A percentile compares a stretch with the other conserved stretches of the same genome.
Conservation (phyloP, 2,329 filamentous ascomycete species). For the Biscogniauxia sp. region DNA sequence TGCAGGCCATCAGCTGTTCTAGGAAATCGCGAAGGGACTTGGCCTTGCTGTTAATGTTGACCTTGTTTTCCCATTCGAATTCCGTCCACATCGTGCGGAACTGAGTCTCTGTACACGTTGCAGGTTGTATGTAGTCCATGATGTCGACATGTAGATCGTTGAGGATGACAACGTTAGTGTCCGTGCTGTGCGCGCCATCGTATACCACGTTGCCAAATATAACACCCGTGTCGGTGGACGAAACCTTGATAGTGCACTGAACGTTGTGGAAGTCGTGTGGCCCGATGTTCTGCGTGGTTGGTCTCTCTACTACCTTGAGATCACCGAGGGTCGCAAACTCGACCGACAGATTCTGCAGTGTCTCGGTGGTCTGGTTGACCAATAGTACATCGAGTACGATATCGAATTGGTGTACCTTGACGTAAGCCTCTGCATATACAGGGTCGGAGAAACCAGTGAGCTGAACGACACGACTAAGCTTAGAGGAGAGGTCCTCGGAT, state of each 20-base stretch:
- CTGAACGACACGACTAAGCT: conserved; percentile 93
- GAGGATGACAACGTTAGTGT: conserved; percentile 94
- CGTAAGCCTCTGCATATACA: conserved; percentile 98
- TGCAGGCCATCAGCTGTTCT: conserved; percentile 91
- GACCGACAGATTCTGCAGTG: conserved; percentile 92
- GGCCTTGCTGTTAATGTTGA: conserved; percentile 98
- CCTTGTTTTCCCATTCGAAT: conserved; percentile 99
- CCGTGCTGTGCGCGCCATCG: conserved; percentile 86
- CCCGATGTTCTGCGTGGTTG: conserved; percentile 91
- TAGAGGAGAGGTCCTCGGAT: conserved; percentile 84
- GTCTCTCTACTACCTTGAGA: conserved; percentile 94
- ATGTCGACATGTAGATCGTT: conserved; percentile 99
- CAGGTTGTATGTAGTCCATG: conserved; percentile 99
- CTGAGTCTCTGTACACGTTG: conserved; percentile 93
- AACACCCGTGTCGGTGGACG: conserved; percentile 94
- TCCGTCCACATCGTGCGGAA: conserved; percentile 99
- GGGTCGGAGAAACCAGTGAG: conserved; percentile 97
- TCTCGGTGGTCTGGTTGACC: conserved; percentile 96
- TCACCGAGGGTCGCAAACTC: conserved; percentile 98
- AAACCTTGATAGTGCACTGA: conserved; percentile 98
- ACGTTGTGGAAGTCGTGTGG: conserved; percentile 98
- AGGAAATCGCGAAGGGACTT: conserved; percentile 90
- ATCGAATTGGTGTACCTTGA: conserved; percentile 98
- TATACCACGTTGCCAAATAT: conserved; percentile 99
- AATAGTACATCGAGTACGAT: conserved; percentile 95